A percentile compares a stretch with the other conserved stretches of the same genome.
Evolutionary conservation across 495 filamentous ascomycete species (phyloP).

Genomic region (Penicillium tannophilum): DNA sequence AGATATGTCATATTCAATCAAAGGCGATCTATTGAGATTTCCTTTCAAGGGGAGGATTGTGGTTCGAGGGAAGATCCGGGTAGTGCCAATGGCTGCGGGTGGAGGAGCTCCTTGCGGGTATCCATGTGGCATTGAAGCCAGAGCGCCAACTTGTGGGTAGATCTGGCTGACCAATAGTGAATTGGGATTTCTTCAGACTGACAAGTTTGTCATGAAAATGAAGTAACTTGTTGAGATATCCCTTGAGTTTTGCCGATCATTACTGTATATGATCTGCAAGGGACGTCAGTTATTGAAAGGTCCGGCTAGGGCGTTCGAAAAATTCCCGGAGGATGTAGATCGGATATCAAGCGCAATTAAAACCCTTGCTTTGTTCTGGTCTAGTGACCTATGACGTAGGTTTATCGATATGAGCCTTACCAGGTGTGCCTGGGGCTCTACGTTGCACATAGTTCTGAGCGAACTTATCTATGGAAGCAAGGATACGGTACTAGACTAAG

Average conservation of each 20-base stretch:
- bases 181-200: background rate
- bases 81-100: background rate
- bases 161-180: background rate
- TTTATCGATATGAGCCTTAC: background rate
- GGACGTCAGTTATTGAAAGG: background rate
- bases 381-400: background rate
- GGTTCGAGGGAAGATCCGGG: background rate
- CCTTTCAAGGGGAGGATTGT: background rate
- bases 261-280: slow-evolving; percentile 4
- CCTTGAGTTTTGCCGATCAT: background rate
- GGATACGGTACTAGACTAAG: background rate
- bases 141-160: background rate
- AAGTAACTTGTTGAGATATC: background rate
- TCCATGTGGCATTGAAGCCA: background rate
- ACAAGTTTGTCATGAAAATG: background rate
- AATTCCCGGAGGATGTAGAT: background rate
- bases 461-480: background rate
- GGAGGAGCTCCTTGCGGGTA: background rate
- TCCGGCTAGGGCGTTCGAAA: background rate
- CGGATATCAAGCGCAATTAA: background rate
- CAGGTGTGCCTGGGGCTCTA: background rate
- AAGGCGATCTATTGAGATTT: background rate
- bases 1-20: slow-evolving; percentile 1
- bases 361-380: background rate
- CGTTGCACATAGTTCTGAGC: background rate